Conservation (phyloP, 2,329 filamentous ascomycete genomes). For the Sarocladium brachiariae region DNA sequence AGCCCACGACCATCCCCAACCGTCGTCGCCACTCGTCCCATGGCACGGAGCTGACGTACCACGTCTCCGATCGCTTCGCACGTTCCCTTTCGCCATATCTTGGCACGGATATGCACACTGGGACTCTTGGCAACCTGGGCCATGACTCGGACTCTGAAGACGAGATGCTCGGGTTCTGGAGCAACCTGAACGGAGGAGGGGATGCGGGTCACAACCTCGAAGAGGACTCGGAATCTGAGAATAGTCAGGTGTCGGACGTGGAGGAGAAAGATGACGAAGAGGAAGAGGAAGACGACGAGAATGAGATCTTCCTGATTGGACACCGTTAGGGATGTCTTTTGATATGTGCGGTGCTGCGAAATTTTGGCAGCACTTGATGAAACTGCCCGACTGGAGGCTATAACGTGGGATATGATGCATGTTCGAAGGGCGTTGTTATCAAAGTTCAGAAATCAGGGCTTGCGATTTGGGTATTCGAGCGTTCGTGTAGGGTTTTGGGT, state of each 20-base stretch:
- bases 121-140: conserved; percentile 17
- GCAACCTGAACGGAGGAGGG: conserved; percentile 33
- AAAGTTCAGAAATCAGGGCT: neutral
- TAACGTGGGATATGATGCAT: neutral
- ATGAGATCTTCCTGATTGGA: conserved; percentile 43
- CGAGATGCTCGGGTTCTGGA: conserved; percentile 54
- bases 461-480: no score
- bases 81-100: conserved; percentile 37
- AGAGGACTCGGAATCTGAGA: conserved; percentile 38
- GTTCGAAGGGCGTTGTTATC: conserved; percentile 1
- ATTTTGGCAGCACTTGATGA: neutral
- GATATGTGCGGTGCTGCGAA: neutral
- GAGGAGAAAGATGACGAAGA: conserved; percentile 41
- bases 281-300: conserved; percentile 41
- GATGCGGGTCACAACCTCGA: conserved; percentile 40
- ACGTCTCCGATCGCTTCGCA: conserved; percentile 33
- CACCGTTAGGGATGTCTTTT: conserved; percentile 30
- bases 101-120: conserved; percentile 19
- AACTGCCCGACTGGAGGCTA: neutral
- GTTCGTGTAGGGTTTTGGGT: no score
- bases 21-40: conserved; percentile 34
- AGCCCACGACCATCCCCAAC: conserved; percentile 16
- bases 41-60: conserved; percentile 24
- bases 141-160: conserved; percentile 42
- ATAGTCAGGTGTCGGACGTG: conserved; percentile 30